Percentiles rank a stretch among this genome's conserved stretches.
These are phyloP conservation scores for Xylariaceae sp. DNA, from an alignment of 2,329 filamentous ascomycete genomes.

Conservation along the genomic window DNA sequence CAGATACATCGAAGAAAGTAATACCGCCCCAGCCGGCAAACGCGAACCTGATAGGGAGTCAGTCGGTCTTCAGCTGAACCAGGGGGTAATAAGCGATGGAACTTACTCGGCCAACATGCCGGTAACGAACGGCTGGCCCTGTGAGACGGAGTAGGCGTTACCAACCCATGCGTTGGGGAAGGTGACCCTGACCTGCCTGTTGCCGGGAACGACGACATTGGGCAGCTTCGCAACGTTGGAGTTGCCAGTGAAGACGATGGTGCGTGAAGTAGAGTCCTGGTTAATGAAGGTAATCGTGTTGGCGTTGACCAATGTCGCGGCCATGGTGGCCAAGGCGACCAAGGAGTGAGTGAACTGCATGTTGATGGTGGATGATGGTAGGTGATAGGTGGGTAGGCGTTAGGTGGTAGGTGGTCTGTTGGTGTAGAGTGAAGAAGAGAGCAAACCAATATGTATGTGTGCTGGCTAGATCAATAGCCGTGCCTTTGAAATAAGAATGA, in stretches of 20 bases:
- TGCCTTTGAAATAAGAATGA: conserved; percentile 25
- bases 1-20: conserved; percentile 55
- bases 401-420: neutral
- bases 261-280: conserved; percentile 47
- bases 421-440: neutral
- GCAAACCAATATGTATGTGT: neutral
- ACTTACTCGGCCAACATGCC: conserved; percentile 48
- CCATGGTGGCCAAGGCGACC: conserved; percentile 10
- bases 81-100: neutral
- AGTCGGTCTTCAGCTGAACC: neutral
- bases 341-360: conserved; percentile 45
- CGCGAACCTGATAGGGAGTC: conserved; percentile 26
- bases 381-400: conserved; percentile 11
- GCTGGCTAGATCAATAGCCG: conserved; percentile 21
- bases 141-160: conserved; percentile 46
- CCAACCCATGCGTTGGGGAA: conserved; percentile 43
- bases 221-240: conserved; percentile 33
- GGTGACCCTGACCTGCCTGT: conserved; percentile 36
- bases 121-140: conserved; percentile 37
- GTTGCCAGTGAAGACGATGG: conserved; percentile 46
- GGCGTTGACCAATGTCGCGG: conserved; percentile 29
- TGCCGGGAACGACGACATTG: conserved; percentile 37
- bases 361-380: conserved; percentile 36
- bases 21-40: conserved; percentile 44
- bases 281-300: conserved; percentile 54